phyloP scores from a whole-genome alignment of 768 basidiomycete species.

The Tricholoma terreum region DNA sequence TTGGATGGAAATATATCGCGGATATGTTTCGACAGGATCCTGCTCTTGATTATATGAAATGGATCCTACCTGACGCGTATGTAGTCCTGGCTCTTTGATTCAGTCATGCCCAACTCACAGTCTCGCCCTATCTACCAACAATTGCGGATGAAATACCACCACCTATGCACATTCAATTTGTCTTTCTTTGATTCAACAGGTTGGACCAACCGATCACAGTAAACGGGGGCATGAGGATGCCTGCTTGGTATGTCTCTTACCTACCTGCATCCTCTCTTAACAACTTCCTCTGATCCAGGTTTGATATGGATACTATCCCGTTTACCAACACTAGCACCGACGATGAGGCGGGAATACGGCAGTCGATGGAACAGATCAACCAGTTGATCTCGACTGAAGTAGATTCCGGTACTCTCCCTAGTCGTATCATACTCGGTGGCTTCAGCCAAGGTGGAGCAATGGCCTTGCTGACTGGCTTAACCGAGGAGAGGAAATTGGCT shows the following conservation, averaged over 20 bases:
- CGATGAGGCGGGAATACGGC: constrained; percentile 75
- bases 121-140: neutral
- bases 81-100: constrained; percentile 18
- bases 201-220: constrained; percentile 62
- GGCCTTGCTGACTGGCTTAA: constrained; percentile 72
- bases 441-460: constrained; percentile 87
- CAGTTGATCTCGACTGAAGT: constrained; percentile 73
- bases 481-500: constrained; percentile 61
- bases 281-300: constrained; percentile 47
- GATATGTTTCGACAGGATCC: constrained; percentile 55
- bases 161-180: neutral
- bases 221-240: constrained; percentile 71
- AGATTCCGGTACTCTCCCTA: constrained; percentile 60
- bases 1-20: constrained; percentile 77
- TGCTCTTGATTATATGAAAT: constrained; percentile 73
- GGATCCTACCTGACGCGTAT: constrained; percentile 86
- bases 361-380: constrained; percentile 58
- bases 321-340: constrained; percentile 56
- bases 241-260: constrained; percentile 54
- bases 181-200: neutral
- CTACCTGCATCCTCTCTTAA: neutral
- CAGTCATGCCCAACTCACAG: neutral
- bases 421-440: constrained; percentile 82
- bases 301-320: constrained; percentile 57
- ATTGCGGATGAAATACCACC: neutral